Conservation (phyloP, 306 rosid genomes). For the Lathyrus oleraceus region DNA sequence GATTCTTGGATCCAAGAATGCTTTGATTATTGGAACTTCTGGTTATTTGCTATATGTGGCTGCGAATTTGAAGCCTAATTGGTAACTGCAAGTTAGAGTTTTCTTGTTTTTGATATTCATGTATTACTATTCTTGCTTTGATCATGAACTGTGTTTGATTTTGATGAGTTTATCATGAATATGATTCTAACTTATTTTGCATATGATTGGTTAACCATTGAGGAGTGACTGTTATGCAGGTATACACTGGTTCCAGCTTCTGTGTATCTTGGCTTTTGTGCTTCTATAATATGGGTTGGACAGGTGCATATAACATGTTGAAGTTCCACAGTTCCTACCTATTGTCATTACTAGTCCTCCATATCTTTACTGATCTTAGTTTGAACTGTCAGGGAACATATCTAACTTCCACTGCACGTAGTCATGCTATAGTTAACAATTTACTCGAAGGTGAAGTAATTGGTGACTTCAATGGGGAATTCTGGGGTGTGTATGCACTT, state of each 20-base stretch:
- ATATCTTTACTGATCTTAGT: conserved; percentile 28
- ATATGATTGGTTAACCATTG: conserved; percentile 29
- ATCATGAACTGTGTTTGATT: neutral
- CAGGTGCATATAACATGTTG: conserved; percentile 53
- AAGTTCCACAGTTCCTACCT: conserved; percentile 33
- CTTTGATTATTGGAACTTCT: conserved; percentile 79
- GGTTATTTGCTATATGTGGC: conserved; percentile 89
- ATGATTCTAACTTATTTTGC: neutral
- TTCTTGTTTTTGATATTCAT: neutral
- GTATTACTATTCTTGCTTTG: neutral
- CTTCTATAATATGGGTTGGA: conserved; percentile 98
- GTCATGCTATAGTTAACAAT: conserved; percentile 61
- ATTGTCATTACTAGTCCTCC: conserved; percentile 19
- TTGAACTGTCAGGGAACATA: conserved; percentile 76
- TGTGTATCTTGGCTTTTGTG: conserved; percentile 85
- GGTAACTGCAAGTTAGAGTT: conserved; percentile 46
- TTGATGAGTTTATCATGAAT: neutral
- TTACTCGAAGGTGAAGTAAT: conserved; percentile 81
- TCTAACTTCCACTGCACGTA: conserved; percentile 82
- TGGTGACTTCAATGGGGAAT: conserved; percentile 92
- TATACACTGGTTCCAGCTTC: conserved; percentile 94
- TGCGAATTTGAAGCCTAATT: conserved; percentile 81
- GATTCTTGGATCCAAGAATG: conserved; percentile 71
- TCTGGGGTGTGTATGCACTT: conserved; percentile 80
- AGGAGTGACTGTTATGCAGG: conserved; percentile 51